Evolutionary conservation across 2,329 filamentous ascomycete genomes (phyloP), one percentile per base, ranked within the genome.

Genomic region (Diaporthe capsici): DNA sequence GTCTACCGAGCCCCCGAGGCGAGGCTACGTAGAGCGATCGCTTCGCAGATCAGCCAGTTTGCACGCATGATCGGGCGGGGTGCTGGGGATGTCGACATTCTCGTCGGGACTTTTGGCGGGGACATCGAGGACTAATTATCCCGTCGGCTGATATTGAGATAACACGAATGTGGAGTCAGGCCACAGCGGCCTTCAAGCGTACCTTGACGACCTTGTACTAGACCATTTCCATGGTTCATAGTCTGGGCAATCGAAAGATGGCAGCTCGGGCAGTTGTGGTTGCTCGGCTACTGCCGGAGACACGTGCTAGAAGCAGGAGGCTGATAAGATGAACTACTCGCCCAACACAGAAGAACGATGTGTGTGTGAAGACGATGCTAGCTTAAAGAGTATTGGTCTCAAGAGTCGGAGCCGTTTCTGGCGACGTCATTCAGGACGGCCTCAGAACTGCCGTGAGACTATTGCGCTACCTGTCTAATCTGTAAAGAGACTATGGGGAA

Each of bases 81-180:
- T 37, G 63, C 13, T 67, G 63, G 22, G 22, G 37, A 25, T 51
- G 31, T 67, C 44, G 44, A 51, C 44, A 17, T 37, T 25, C 6
- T 51, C 2, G 42, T n/a, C 20, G 63, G 60, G 20, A 47, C 17
- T 42, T 28, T 8, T 42, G 49, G 65, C 49, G 65, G 65, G 65
- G 49, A 70, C 65, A n/a, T 25, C 49, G 49, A 53, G 31, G 65
- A 53, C 5, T 17, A 39, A 53, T 53, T 68, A 53, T 70, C 10
- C 65, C 65, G 65, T 55, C 65, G 65, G 65, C 49, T 70, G 47
- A 70, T 55, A 28, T 53, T n/a, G 49, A 70, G 47, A 51, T 42
- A 42, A 25, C 15, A 15, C 47, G 22, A n/a, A 68, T 51, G n/a
- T 39, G 65, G 65, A 67, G 65, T 51, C 63, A 47, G 17, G 31